Percentiles rank a stretch among this genome's conserved stretches.
Conservation (phyloP, 139 green algal genomes). For the Parachlorella kessleri region DNA sequence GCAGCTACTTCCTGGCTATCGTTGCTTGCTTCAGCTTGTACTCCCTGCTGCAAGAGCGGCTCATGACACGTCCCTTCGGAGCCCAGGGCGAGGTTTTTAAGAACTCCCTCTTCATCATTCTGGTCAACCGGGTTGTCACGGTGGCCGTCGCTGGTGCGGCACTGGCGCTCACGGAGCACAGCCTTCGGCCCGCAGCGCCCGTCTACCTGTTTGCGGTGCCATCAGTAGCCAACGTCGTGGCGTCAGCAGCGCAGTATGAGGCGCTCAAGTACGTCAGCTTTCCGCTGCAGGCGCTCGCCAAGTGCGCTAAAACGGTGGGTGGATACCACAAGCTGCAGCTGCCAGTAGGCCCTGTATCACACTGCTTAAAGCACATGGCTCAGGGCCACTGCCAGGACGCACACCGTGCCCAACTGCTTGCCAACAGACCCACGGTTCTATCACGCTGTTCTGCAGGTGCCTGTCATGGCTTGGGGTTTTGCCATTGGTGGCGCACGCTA, state of each 20-base stretch:
- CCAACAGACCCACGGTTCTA: no score
- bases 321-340: background rate
- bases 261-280: constrained; percentile 97
- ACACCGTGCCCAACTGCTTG: background rate
- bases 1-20: no score
- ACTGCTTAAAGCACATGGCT: background rate
- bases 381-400: background rate
- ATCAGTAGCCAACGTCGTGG: constrained; percentile 91
- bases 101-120: constrained; percentile 93
- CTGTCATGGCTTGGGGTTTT: constrained; percentile 44
- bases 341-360: no score
- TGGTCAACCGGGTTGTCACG: constrained; percentile 91
- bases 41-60: constrained; percentile 44
- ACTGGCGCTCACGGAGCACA: constrained; percentile 40
- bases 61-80: constrained; percentile 42
- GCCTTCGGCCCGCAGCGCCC: constrained; percentile 56
- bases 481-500: constrained; percentile 17
- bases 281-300: constrained; percentile 91
- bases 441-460: constrained; percentile 36
- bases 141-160: constrained; percentile 53
- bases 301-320: constrained; percentile 95
- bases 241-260: constrained; percentile 97
- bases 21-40: constrained; percentile 30
- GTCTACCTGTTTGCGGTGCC: constrained; percentile 69
- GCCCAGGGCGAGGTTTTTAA: constrained; percentile 24